Evolutionary conservation across 805 yeast species (phyloP), one percentile per base, ranked within the genome.

Genomic region (Kodamaea leandrae): DNA sequence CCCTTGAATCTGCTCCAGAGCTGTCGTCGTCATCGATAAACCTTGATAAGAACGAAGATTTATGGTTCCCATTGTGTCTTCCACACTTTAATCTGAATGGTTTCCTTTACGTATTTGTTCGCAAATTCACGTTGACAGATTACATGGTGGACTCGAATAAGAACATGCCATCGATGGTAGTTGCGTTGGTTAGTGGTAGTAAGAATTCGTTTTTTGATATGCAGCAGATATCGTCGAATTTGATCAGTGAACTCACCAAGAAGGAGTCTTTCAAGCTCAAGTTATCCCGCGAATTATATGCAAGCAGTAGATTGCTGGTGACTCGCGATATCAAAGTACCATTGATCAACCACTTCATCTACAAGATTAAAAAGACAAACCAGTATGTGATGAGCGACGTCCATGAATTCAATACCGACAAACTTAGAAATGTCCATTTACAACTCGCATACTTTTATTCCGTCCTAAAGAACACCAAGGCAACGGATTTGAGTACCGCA

Each of bases 11-110:
- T 7, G 49, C 42, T 6, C 30, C 37, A 2, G 32, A 32, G 2
- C 28, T 28, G 18, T 15, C 38, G 3, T 13, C 38, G 17, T 36
- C 32, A 3, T 26, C 32, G 6, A 10, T 16, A 6, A 42, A 41
- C 19, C 41, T 36, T 6, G 43, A 40, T 52, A 46, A 75, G 49
- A 55, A 70, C 42, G 85, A 85, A 50, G 96, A 90, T 54, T 77
- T 88, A 43, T 93, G 98, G 98, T 77, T 86, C 9, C 99, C 99
- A 0, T 71, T 91, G 0, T 91, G 99, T 60, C 71, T 91, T 58
- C 96, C 98, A 0, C 80, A 85, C 50, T 91, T 91, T 67, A 91
- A 93, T 55, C 66, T 87, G 2, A 80, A 81, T 48, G 99, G 99
- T 7, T 93, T 90, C 53, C 63, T 91, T 4, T 86, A 93, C 55